Evolutionary conservation across 768 basidiomycete species (phyloP), one percentile per base, ranked within the genome.

Genomic region (Phaffia australis): DNA sequence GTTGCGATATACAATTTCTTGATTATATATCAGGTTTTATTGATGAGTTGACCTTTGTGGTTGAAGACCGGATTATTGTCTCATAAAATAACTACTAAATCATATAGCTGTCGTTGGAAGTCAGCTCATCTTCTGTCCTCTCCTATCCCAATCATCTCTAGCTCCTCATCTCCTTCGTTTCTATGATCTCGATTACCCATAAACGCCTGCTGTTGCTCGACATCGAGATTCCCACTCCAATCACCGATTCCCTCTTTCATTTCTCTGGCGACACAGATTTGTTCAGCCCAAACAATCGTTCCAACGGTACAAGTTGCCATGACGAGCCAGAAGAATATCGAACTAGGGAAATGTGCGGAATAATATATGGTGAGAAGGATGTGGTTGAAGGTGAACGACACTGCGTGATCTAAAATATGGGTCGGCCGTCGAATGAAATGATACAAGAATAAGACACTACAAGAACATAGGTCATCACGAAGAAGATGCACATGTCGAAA

Each of bases 291-390:
- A 62, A 91, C 80, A 69, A 97, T 83, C 68, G 85, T 87, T 49
- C 86, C 71, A n/a, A 83, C 78, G 8, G 89, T 81, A 54, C 88
- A 85, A 50, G 79, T 78, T n/a, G 82, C 76, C 74, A 93, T 79
- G 59, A 93, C 80, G 56, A 84, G 73, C 92, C 93, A 99, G 80
- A 88, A 97, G 81, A 94, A 98, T 47, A 89, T 74, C 1, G 90
- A 93, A 0, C 88, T 88, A 8, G 95, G 95, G 73, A 88, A 76
- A 15, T 76, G 70, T 16, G 84, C 83, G 2, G 89, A 83, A 75
- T 90, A 91, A 78, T 97, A 97, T 48, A 89, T 92, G 63, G 95
- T 94, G 69, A 98, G 79, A 64, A 98, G 86, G 66, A 94, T 79
- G 76, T 99, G 95, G 74, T 86, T 88, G 81, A 94, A 88, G 57